These are phyloP conservation scores for Thielaviopsis punctulata DNA, from an alignment of 2,329 filamentous ascomycete species.

Conservation along the genomic window DNA sequence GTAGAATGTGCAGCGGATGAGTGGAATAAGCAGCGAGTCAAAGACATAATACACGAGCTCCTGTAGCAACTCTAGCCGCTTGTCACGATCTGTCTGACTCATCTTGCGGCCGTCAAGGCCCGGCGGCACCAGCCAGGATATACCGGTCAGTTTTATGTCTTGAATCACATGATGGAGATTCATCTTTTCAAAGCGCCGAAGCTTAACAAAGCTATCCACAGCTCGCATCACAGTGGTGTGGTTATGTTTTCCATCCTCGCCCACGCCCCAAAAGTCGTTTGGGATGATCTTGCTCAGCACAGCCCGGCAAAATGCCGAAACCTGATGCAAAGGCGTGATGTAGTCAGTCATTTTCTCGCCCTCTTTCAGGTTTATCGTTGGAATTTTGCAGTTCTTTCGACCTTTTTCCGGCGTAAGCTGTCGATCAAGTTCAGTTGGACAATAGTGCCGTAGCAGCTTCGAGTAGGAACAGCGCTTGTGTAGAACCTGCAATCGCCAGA, in stretches of 20 bases:
- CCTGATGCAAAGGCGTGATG: conserved; percentile 47
- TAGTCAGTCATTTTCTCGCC: conserved; percentile 40
- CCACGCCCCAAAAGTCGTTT: conserved; percentile 52
- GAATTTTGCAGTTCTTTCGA: background rate
- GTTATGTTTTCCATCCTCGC: conserved; percentile 39
- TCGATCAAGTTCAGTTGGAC: conserved; percentile 28
- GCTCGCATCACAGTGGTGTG: conserved; percentile 41
- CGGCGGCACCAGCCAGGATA: conserved; percentile 56
- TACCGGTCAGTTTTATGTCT: conserved; percentile 42
- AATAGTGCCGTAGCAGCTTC: conserved; percentile 67
- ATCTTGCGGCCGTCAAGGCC: conserved; percentile 33
- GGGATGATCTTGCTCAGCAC: conserved; percentile 60
- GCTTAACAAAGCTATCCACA: conserved; percentile 58
- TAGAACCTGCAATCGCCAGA: conserved; percentile 49
- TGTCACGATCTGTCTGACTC: conserved; percentile 53
- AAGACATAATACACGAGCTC: conserved; percentile 89
- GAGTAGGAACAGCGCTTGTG: conserved; percentile 64
- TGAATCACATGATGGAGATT: conserved; percentile 64
- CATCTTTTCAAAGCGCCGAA: conserved; percentile 68
- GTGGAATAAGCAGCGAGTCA: conserved; percentile 76
- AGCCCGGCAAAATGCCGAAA: conserved; percentile 78
- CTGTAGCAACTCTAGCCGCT: conserved; percentile 60
- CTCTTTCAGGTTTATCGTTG: conserved; percentile 1
- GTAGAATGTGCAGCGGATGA: conserved; percentile 79
- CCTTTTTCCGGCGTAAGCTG: background rate